Evolutionary conservation across 2,329 filamentous ascomycete species (phyloP).

Genomic region (Pseudogymnoascus sp.): DNA sequence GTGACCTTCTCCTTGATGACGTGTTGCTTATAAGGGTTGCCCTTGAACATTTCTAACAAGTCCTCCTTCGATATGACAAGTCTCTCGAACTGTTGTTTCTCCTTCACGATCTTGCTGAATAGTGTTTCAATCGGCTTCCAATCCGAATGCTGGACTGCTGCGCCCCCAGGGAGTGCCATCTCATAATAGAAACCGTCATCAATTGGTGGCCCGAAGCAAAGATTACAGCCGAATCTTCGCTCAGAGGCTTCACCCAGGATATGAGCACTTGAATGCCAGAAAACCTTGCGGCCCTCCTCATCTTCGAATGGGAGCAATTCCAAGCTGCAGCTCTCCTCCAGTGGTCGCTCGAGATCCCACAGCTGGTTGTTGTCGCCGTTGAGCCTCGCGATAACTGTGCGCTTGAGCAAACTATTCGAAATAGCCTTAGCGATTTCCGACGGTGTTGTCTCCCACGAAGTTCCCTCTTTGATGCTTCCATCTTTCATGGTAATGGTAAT

Average conservation of each 20-base stretch:
- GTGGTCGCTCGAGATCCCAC: conserved; percentile 86
- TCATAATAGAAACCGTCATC: conserved; percentile 96
- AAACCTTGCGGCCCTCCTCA: conserved; percentile 74
- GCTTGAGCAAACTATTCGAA: conserved; percentile 77
- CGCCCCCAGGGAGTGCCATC: conserved; percentile 72
- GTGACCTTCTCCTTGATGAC: conserved; percentile 91
- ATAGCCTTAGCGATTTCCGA: conserved; percentile 68
- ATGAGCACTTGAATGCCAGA: conserved; percentile 96
- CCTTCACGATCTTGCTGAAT: conserved; percentile 80
- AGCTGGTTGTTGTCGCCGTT: conserved; percentile 63
- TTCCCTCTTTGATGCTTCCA: conserved; percentile 63
- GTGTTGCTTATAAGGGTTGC: conserved; percentile 98
- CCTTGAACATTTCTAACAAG: conserved; percentile 89
- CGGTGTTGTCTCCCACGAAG: conserved; percentile 87
- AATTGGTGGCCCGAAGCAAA: conserved; percentile 90
- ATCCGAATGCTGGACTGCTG: conserved; percentile 64
- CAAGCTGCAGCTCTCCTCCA: conserved; percentile 81
- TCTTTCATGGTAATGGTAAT: conserved; percentile 69
- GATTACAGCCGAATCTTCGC: conserved; percentile 78
- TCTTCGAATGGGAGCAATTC: conserved; percentile 76
- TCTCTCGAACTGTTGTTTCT: conserved; percentile 92
- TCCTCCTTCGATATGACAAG: conserved; percentile 84
- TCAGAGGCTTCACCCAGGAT: conserved; percentile 93
- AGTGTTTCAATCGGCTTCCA: conserved; percentile 78
- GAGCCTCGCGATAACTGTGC: conserved; percentile 77